phyloP scores from a whole-genome alignment of 2,329 filamentous ascomycete species.

The Hypoxylon sp. region DNA sequence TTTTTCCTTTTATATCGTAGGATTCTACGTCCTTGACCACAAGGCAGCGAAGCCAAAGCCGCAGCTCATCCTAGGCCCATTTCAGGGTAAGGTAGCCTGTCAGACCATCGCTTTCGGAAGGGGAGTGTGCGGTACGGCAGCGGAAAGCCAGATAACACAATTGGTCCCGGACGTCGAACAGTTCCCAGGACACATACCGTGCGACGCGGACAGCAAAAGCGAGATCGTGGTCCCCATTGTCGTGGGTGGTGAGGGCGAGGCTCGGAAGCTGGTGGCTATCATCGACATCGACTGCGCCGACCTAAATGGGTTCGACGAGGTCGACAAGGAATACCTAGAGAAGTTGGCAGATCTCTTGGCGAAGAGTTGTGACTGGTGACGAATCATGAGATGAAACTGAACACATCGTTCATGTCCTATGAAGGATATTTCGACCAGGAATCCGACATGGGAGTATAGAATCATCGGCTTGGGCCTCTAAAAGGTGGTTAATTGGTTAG shows the following conservation, averaged over 20 bases:
- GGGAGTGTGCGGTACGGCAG: slow-evolving; percentile 79
- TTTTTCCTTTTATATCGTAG: slow-evolving; percentile 50
- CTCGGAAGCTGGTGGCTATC: slow-evolving; percentile 69
- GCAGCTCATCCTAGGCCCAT: slow-evolving; percentile 78
- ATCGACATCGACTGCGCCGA: slow-evolving; percentile 82
- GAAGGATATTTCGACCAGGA: slow-evolving; percentile 4
- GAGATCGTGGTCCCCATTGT: slow-evolving; percentile 84
- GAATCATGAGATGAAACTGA: not conserved
- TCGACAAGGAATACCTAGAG: slow-evolving; percentile 72
- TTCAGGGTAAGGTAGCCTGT: slow-evolving; percentile 82
- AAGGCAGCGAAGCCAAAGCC: slow-evolving; percentile 43
- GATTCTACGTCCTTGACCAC: slow-evolving; percentile 76
- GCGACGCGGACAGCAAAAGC: slow-evolving; percentile 77
- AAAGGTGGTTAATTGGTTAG: no score
- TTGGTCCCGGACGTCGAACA: slow-evolving; percentile 73
- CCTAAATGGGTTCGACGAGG: slow-evolving; percentile 70
- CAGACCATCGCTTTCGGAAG: slow-evolving; percentile 77
- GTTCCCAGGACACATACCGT: slow-evolving; percentile 84
- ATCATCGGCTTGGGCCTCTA: no score
- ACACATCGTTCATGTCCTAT: not conserved
- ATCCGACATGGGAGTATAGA: slow-evolving; percentile 3
- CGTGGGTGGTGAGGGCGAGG: slow-evolving; percentile 39
- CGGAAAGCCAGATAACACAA: slow-evolving; percentile 66
- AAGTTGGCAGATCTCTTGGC: slow-evolving; percentile 67
- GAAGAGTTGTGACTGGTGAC: slow-evolving; percentile 70